Evolutionary conservation across 257 asterid genomes (phyloP).

Genomic region (Voacanga thouarsii): DNA sequence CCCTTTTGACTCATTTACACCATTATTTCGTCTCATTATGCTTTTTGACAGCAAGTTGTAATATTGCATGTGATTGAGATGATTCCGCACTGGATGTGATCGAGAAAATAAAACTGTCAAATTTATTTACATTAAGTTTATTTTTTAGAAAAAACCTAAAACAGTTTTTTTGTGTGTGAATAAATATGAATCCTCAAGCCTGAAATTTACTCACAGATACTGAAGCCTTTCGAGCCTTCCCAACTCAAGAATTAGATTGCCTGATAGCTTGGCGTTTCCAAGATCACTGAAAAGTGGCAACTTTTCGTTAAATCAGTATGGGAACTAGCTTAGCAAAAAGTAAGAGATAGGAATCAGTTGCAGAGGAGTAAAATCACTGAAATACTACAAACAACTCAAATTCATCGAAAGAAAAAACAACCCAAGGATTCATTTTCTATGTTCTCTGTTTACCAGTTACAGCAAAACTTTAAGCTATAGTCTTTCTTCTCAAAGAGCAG

Average conservation of each 20-base stretch:
- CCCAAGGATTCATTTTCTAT: too few species aligned
- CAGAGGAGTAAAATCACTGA: too few species aligned
- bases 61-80: too few species aligned
- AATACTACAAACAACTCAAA: not conserved
- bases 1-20: too few species aligned
- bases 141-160: too few species aligned
- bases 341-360: not conserved
- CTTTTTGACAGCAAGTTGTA: too few species aligned
- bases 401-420: too few species aligned
- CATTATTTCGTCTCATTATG: too few species aligned
- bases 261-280: conserved; percentile 63
- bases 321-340: not conserved
- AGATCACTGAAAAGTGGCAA: conserved; percentile 41
- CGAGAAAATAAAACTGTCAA: too few species aligned
- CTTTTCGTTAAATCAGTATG: not conserved
- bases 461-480: not conserved
- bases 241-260: conserved; percentile 59
- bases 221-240: conserved; percentile 58
- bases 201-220: conserved; percentile 44
- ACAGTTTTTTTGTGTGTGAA: too few species aligned
- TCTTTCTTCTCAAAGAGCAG: not conserved
- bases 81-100: too few species aligned
- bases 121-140: too few species aligned
- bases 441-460: not conserved
- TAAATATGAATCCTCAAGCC: not conserved